Evolutionary conservation across 2,329 filamentous ascomycete species (phyloP).

Genomic region (Biscogniauxia sp.): DNA sequence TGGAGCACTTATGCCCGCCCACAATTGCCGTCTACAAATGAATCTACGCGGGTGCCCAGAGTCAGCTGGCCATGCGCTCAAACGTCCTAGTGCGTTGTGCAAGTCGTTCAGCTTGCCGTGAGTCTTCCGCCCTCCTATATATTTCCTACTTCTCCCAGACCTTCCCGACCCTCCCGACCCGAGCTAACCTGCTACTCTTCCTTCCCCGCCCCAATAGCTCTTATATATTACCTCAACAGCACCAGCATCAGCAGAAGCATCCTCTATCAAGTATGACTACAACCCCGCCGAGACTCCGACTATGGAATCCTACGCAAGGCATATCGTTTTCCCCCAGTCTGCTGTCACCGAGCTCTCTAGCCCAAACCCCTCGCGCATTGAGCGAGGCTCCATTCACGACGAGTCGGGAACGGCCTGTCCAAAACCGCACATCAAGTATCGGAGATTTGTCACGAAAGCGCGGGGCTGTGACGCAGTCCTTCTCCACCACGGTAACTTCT

Average conservation of each 20-base stretch:
- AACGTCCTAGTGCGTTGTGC: slow-evolving; percentile 20
- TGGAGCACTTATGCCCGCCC: slow-evolving; percentile 26
- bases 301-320: slow-evolving; percentile 35
- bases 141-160: not conserved
- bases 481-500: not conserved
- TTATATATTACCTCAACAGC: slow-evolving; percentile 7
- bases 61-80: slow-evolving; percentile 31
- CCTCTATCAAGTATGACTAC: slow-evolving; percentile 22
- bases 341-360: slow-evolving; percentile 11
- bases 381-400: slow-evolving; percentile 3
- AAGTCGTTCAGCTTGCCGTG: slow-evolving; percentile 19
- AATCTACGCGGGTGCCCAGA: slow-evolving; percentile 22
- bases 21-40: slow-evolving; percentile 23
- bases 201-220: slow-evolving; percentile 4
- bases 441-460: not conserved
- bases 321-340: slow-evolving; percentile 30
- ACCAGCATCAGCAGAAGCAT: not conserved
- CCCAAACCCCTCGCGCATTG: slow-evolving; percentile 11
- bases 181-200: not conserved
- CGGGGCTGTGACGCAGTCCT: not conserved
- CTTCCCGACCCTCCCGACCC: no score
- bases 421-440: slow-evolving; percentile 10
- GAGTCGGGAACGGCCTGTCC: not conserved
- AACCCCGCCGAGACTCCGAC: slow-evolving; percentile 25
- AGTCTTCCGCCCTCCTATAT: slow-evolving; percentile 12